A percentile compares a stretch with the other conserved stretches of the same genome.
Conservation (phyloP, 2,329 filamentous ascomycete species). For the Nemania bipapillata region DNA sequence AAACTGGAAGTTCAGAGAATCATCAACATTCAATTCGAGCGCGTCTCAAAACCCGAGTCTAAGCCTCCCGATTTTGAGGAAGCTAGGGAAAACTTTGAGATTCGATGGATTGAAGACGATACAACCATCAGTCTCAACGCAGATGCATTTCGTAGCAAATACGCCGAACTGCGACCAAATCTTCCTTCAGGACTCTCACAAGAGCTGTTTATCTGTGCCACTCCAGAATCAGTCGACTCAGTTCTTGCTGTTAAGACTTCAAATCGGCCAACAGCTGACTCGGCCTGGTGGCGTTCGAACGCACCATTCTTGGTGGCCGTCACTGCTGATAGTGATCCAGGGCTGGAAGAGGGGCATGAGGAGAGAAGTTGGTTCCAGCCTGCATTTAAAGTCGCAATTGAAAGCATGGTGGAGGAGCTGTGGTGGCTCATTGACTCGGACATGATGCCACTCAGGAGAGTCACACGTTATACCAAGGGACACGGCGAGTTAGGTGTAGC, state of each 20-base stretch:
- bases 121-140: neutral
- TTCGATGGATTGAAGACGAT: neutral
- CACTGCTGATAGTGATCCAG: neutral
- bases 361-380: neutral
- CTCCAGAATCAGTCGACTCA: neutral
- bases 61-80: neutral
- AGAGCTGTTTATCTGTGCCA: neutral
- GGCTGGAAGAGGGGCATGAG: constrained; percentile 3
- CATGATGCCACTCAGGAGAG: neutral
- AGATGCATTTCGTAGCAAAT: neutral
- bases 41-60: neutral
- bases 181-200: neutral
- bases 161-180: neutral
- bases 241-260: neutral
- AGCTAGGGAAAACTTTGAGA: neutral
- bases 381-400: neutral
- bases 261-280: neutral
- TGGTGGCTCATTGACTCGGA: neutral
- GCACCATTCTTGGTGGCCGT: constrained; percentile 2
- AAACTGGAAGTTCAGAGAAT: neutral
- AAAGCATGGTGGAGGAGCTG: neutral
- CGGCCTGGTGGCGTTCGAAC: neutral
- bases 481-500: neutral
- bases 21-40: neutral
- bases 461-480: neutral